Conservation (phyloP, 1,139 yeast genomes). For the Lodderomyces elongisporus region DNA sequence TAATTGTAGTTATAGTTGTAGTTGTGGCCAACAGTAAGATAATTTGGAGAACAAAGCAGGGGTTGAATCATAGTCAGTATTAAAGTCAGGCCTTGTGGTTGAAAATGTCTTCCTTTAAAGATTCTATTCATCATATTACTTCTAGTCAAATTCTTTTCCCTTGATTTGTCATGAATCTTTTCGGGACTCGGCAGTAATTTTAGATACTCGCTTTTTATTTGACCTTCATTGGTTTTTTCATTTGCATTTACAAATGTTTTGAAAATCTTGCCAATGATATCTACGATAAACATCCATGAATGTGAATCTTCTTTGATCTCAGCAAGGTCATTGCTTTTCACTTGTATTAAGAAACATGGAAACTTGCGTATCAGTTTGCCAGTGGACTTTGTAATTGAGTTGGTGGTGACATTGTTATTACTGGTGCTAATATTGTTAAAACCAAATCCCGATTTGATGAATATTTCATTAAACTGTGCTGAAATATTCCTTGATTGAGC, state of each 20-base stretch:
- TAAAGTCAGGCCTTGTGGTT: too few species aligned
- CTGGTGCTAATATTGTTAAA: neutral
- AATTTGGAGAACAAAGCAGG: too few species aligned
- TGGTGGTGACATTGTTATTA: too few species aligned
- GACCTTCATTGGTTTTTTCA: slow-evolving; percentile 6
- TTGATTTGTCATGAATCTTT: too few species aligned
- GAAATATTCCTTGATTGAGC: slow-evolving; percentile 17
- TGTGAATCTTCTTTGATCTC: slow-evolving; percentile 27
- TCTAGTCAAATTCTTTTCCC: too few species aligned
- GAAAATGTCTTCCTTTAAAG: too few species aligned
- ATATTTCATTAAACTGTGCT: slow-evolving; percentile 23
- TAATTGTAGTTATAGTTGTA: too few species aligned
- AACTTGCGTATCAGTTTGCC: slow-evolving; percentile 11
- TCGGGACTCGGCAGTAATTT: slow-evolving; percentile 9
- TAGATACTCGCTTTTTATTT: slow-evolving; percentile 1
- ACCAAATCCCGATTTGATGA: slow-evolving; percentile 12
- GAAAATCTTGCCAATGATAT: slow-evolving; percentile 26
- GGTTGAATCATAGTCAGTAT: too few species aligned
- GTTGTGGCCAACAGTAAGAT: too few species aligned
- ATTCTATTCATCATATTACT: too few species aligned
- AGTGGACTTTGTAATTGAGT: slow-evolving; percentile 2
- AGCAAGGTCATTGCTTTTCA: slow-evolving; percentile 22
- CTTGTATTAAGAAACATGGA: slow-evolving; percentile 36
- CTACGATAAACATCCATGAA: slow-evolving; percentile 20
- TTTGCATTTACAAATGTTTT: slow-evolving; percentile 23